Evolutionary conservation across 2,329 filamentous ascomycete genomes (phyloP).

Genomic region (Sphaerulina vaccinii): DNA sequence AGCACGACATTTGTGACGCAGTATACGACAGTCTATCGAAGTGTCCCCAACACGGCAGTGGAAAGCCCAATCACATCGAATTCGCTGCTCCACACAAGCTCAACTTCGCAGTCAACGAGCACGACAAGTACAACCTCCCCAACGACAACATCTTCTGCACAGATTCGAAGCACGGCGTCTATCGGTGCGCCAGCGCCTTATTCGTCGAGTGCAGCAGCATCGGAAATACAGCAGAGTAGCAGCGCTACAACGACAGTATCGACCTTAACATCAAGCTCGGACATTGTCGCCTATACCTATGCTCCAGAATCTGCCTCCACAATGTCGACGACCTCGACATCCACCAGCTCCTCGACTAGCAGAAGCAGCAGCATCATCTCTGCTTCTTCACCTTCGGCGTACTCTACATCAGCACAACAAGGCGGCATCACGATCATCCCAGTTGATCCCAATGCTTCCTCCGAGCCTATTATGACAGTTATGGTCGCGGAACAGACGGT

Average conservation of each 20-base stretch:
- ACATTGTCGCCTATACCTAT: neutral
- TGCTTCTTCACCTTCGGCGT: neutral
- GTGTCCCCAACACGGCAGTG: neutral
- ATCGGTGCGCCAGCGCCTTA: neutral
- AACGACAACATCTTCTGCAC: neutral
- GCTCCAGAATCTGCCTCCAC: neutral
- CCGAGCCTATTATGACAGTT: slow-evolving; percentile 25
- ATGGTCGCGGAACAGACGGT: slow-evolving; percentile 25
- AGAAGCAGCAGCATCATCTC: neutral
- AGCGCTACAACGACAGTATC: neutral
- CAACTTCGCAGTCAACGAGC: neutral
- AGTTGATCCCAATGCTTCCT: slow-evolving; percentile 22
- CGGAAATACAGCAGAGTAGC: no score
- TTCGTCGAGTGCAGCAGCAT: no score
- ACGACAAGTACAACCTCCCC: neutral
- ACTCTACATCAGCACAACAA: neutral
- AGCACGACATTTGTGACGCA: slow-evolving; percentile 26
- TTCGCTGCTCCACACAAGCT: neutral
- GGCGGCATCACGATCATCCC: slow-evolving; percentile 31
- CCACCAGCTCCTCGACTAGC: no score
- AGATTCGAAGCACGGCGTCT: neutral
- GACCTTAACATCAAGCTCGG: neutral
- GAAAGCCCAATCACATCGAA: neutral
- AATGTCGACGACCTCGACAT: neutral
- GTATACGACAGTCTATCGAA: slow-evolving; percentile 26